These are phyloP conservation scores for Collybiopsis confluens DNA, from an alignment of 768 basidiomycete genomes.

Conservation along the genomic window DNA sequence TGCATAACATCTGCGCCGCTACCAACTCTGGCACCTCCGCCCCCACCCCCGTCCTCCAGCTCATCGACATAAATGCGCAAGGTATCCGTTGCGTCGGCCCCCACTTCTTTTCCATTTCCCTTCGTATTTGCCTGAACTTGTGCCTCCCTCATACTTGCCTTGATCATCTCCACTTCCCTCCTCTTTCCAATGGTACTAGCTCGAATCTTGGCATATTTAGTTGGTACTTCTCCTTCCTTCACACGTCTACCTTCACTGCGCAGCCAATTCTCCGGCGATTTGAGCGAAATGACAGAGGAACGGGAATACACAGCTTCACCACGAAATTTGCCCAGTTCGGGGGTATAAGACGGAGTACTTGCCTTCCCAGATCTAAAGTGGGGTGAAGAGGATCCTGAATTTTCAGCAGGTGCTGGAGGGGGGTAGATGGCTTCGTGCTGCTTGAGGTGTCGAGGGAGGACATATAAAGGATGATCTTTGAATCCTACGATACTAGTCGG, in stretches of 20 bases:
- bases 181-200: slow-evolving; percentile 75
- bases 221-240: slow-evolving; percentile 70
- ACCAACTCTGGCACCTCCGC: not conserved
- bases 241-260: slow-evolving; percentile 72
- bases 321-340: slow-evolving; percentile 87
- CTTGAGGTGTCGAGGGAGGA: slow-evolving; percentile 81
- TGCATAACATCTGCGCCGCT: slow-evolving; percentile 63
- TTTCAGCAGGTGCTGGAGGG: slow-evolving; percentile 34
- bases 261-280: slow-evolving; percentile 95
- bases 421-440: slow-evolving; percentile 85
- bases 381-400: not conserved
- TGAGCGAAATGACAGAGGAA: slow-evolving; percentile 76
- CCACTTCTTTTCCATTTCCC: not conserved
- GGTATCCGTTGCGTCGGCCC: slow-evolving; percentile 10
- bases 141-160: slow-evolving; percentile 37
- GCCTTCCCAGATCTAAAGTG: not conserved
- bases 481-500: slow-evolving; percentile 87
- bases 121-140: slow-evolving; percentile 29
- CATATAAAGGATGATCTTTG: slow-evolving; percentile 93
- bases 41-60: not conserved
- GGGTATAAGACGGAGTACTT: slow-evolving; percentile 22
- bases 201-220: slow-evolving; percentile 86
- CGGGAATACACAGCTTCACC: slow-evolving; percentile 92
- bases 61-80: slow-evolving; percentile 4
- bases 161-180: slow-evolving; percentile 57